Conservation (phyloP, 805 yeast genomes). For the Komagataella pseudopastoris region DNA sequence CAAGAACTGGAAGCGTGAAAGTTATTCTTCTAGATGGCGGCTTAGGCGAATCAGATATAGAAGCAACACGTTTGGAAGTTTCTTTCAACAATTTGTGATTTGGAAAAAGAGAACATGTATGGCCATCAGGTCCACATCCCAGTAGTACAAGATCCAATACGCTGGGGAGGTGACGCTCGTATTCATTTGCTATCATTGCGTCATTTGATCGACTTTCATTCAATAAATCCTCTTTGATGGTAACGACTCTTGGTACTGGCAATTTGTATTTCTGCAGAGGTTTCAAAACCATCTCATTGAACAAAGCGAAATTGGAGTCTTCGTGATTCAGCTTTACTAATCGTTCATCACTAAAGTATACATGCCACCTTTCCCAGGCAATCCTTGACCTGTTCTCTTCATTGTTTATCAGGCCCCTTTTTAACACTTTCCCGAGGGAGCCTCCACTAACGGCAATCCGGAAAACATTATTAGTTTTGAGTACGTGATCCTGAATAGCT, state of each 20-base stretch:
- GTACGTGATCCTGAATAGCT: conserved; percentile 45
- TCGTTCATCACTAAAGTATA: conserved; percentile 86
- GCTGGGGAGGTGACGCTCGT: conserved; percentile 43
- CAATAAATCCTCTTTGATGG: conserved; percentile 53
- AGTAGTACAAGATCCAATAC: conserved; percentile 55
- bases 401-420: conserved; percentile 54
- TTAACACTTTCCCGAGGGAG: conserved; percentile 64
- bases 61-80: conserved; percentile 35
- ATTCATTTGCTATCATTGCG: conserved; percentile 47
- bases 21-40: conserved; percentile 92
- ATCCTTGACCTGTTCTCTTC: conserved; percentile 25
- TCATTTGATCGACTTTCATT: conserved; percentile 37
- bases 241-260: conserved; percentile 42
- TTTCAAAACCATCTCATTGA: conserved; percentile 48
- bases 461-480: conserved; percentile 32
- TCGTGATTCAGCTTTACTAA: conserved; percentile 69
- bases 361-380: conserved; percentile 65
- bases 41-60: conserved; percentile 76
- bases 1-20: conserved; percentile 67
- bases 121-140: conserved; percentile 96
- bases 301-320: conserved; percentile 79
- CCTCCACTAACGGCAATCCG: conserved; percentile 86
- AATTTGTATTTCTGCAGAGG: conserved; percentile 27
- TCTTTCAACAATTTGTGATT: conserved; percentile 60
- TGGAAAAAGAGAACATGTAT: conserved; percentile 88